Evolutionary conservation across 1,139 yeast species (phyloP), one percentile per base, ranked within the genome.

Genomic region (Zygosaccharomyces sapae): DNA sequence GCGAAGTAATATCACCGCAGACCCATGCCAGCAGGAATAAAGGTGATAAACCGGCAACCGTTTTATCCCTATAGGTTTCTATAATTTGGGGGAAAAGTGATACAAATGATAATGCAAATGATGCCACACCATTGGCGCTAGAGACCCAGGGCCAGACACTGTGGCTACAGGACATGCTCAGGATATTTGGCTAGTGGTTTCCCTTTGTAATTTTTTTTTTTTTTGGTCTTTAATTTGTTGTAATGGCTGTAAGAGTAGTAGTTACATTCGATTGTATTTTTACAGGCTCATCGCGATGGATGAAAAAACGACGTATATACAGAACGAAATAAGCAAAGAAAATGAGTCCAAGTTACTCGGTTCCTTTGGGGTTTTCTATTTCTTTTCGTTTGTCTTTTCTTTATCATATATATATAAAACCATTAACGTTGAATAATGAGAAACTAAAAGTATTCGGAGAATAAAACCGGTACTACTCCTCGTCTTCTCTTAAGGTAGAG

Each of bases 41-140:
- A n/a, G 85, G 78, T 5, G 96, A 85, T 25, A 92, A 73, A 1
- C 97, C 97, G 34, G 83, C 95, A 1, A 94, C 95, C 0, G 95
- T 83, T 60, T 86, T 83, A 62, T 76, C 79, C 31, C 72, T 72
- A 65, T 85, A 86, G 59, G 90, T 90, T 59, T 83, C 80, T 50
- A 81, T 68, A 16, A 88, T 82, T 63, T 90, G 98, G 0, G 97
- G 97, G 22, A 87, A 68, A 63, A 87, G 94, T 1, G 97, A 96
- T 57, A 89, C 81, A 38, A 88, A 72, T 86, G 97, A 89, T 45
- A 86, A 71, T 7, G 73, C 67, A 46, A 82, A 71, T 0, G 86
- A 79, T 8, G 77, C 56, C 29, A 73, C 70, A 1, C 86, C 85
- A 20, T 76, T 58, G 0, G 63, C 41, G 3, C 65, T 55, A 1